These are phyloP conservation scores for Pyrenula aspistea DNA, from an alignment of 495 filamentous ascomycete genomes.

Conservation along the genomic window DNA sequence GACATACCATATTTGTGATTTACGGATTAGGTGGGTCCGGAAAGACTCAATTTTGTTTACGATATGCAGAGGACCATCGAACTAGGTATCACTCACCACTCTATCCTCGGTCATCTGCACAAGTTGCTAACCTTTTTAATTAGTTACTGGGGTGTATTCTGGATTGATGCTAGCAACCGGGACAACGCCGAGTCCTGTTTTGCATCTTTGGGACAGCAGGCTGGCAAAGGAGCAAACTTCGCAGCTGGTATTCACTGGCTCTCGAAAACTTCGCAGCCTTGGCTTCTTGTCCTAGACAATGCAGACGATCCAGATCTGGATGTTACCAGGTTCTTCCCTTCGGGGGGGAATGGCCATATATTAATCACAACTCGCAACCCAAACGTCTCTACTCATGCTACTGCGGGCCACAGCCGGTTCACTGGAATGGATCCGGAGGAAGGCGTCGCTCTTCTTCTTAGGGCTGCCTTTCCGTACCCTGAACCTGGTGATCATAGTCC, in stretches of 20 bases:
- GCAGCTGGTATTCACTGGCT: slow-evolving; percentile 10
- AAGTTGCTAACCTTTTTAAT: too few species aligned
- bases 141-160: slow-evolving; percentile 14
- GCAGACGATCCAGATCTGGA: slow-evolving; percentile 19
- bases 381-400: slow-evolving; percentile 8
- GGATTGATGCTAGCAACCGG: slow-evolving; percentile 9
- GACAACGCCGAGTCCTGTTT: slow-evolving; percentile 6
- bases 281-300: slow-evolving; percentile 29
- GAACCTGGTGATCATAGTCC: slow-evolving; percentile 7
- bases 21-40: slow-evolving; percentile 23
- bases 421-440: slow-evolving; percentile 10
- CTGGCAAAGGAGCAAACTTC: slow-evolving; percentile 5
- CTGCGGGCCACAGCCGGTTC: slow-evolving; percentile 12
- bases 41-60: slow-evolving; percentile 21
- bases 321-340: slow-evolving; percentile 16
- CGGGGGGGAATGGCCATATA: slow-evolving; percentile 17
- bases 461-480: background rate
- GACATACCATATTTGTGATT: background rate
- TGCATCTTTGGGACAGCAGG: slow-evolving; percentile 4
- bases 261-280: slow-evolving; percentile 8
- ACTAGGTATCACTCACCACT: too few species aligned
- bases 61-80: slow-evolving; percentile 20
- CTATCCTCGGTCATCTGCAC: too few species aligned
- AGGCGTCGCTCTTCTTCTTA: slow-evolving; percentile 11
- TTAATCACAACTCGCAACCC: slow-evolving; percentile 24